Base-by-base conservation (phyloP, 495 filamentous ascomycete genomes). In the Podospora sp. region DNA sequence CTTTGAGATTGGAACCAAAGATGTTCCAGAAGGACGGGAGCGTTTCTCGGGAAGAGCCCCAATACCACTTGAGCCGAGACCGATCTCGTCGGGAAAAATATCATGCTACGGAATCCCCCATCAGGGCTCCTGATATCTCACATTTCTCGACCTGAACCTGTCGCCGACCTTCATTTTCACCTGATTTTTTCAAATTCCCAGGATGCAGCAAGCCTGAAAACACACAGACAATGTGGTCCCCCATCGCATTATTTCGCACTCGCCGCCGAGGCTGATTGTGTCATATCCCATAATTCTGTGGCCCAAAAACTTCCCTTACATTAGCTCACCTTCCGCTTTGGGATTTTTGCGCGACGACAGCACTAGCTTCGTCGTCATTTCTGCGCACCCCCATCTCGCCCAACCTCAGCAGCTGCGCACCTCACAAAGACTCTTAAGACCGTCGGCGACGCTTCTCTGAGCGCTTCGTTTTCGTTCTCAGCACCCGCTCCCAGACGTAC, bases 1-100 rank as follows among this genome's bases (percentile, higher is more conserved):
- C 60, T 11, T 25, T 24, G n/a, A 35, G 24, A 35, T 59, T 59
- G 60, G 35, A 62, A 62, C 60, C 60, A 62, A 21, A 62, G 40
- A 62, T 62, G 60, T 62, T 62, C 60, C 60, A 62, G 60, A 62
- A 62, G 60, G 27, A 25, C 60, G 36, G 60, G 36, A 40, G 14
- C n/a, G n/a, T 2, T 20, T 24, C 14, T 36, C 59, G 59, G 59
- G 35, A 62, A 24, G 60, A 62, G 36, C 33, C 20, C 18, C 36
- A n/a, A 22, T 5, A 35, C 56, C 21, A 62, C 18, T 62, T 62
- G 18, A 62, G 60, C 60, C 60, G 33, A 62, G 60, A 62, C 12
- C n/a, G 20, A 20, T 40, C 24, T 1, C 57, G 20, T n/a, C 26
- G 18, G 57, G 57, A 60, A 60, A 60, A 60, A 60, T 60, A 36